Conservation (phyloP, 805 yeast species). For the Wickerhamomyces subpelliculosus region DNA sequence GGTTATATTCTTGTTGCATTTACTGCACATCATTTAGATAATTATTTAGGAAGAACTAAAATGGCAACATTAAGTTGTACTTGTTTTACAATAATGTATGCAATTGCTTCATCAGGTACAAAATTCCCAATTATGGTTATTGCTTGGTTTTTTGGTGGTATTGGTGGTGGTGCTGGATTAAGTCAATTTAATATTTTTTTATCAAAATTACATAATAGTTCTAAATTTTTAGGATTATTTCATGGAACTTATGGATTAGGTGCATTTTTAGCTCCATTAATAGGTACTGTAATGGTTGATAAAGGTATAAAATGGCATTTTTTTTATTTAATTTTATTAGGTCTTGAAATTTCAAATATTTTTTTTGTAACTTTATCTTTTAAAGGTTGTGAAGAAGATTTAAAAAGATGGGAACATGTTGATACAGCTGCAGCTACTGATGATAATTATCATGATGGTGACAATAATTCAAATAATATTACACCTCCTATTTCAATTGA, state of each 20-base stretch:
- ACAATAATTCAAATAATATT: too few relatives aligned
- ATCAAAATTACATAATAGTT: constrained; percentile 39
- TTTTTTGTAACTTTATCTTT: constrained; percentile 35
- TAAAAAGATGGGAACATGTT: constrained; percentile 7
- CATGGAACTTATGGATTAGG: constrained; percentile 64
- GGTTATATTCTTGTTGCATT: constrained; percentile 47
- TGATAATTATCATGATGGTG: neutral
- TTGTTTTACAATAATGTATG: constrained; percentile 33
- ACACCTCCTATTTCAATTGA: too few relatives aligned
- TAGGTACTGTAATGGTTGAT: constrained; percentile 48
- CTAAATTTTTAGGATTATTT: constrained; percentile 43
- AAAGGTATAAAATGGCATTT: constrained; percentile 46
- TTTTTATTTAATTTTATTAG: constrained; percentile 48
- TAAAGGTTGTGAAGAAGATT: constrained; percentile 37
- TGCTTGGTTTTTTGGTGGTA: constrained; percentile 52
- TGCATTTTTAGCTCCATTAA: constrained; percentile 53
- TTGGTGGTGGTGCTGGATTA: constrained; percentile 43
- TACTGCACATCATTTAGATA: constrained; percentile 38
- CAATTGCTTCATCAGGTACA: constrained; percentile 41
- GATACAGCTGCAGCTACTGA: neutral
- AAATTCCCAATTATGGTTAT: constrained; percentile 40
- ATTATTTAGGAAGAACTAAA: constrained; percentile 33
- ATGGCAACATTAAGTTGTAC: constrained; percentile 26
- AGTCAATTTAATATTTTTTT: constrained; percentile 48
- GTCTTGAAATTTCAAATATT: constrained; percentile 28